Evolutionary conservation across 768 basidiomycete genomes (phyloP), one percentile per base, ranked within the genome.

Genomic region (Rhizopogon vulgaris): DNA sequence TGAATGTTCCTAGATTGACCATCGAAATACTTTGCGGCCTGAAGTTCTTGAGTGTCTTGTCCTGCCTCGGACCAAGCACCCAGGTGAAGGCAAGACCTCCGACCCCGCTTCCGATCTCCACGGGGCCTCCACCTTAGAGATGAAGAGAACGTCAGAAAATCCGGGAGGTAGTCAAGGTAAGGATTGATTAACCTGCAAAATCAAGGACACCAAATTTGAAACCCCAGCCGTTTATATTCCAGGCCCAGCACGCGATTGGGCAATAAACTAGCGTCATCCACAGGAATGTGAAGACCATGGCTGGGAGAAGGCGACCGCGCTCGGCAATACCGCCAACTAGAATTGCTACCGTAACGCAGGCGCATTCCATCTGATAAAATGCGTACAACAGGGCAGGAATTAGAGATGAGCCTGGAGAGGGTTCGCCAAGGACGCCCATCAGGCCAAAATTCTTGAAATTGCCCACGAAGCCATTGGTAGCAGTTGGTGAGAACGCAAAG

Each of bases 201-300:
- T 95, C 91, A 41, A 90, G 74, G 24, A 88, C 87, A n/a, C 93
- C 93, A 79, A 83, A 88, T 58, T 79, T 82, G 67, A 83, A 85
- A 8, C 78, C 85, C 93, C 93, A 96, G 2, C 93, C 92, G 56
- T 86, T 82, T 0, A 70, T 56, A 45, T 80, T 80, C 91, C 91
- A 94, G 2, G 79, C 78, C 89, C 91, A 94, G 65, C 78, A 86
- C 27, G 90, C 91, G 52, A 94, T 74, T 7, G 90, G 90, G 60
- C 87, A 90, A 66, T 94, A 93, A 15, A 94, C 90, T 48, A 94
- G 56, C 3, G 91, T 94, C 63, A 84, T 73, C 93, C 92, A 96
- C 48, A 83, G 56, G 69, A 94, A 94, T 9, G 80, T 78, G 63
- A 94, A 82, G 22, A 90, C 72, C 78, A 93, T 84, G 6, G 85